Base-by-base conservation (phyloP, 768 basidiomycete species). In the Rhodocollybia butyracea region DNA sequence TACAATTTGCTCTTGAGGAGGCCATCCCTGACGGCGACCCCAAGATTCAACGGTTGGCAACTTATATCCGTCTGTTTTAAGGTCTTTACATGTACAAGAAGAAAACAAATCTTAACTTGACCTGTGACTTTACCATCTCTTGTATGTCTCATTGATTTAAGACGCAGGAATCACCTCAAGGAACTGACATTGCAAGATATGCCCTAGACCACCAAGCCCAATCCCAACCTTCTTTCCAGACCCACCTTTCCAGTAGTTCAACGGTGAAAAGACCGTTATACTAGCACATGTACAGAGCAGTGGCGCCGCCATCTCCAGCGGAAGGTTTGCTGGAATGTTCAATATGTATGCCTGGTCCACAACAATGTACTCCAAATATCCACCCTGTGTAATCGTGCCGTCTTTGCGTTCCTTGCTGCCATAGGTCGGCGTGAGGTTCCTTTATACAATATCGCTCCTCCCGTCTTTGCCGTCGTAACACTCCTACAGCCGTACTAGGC, bases 271-370 rank as follows among this genome's bases (percentile, higher is more conserved):
- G 5, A 82, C 77, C 5, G 85, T 86, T 17, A 85, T 64, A 27
- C 85, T 84, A 5, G 74, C 86, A 62, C 84, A 88, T 48, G n/a
- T n/a, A n/a, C n/a, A n/a, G n/a, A 86, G 66, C 78, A 88, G 78
- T 6, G 84, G 83, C 1, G 84, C 84, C 4, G 82, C 83, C 42
- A 81, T 59, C 51, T 76, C 76, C 4, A 80, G 73, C 32, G 76
- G 68, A 30, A 88, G 66, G 10, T 63, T 69, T 8, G 82, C 74
- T 1, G 86, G 86, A 39, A 89, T 78, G 8, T 74, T 74, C 63
- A 85, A 78, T 34, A 82, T 81, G 61, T 81, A 88, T 51, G 74
- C 77, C 50, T 83, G 78, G 29, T 77, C 71, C 0, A 71, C 75
- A 30, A 74, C 73, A 43, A 80, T 69, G 5, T 70, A 76, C 21